A percentile compares a stretch with the other conserved stretches of the same genome.
These are phyloP conservation scores for Eucalyptus cloeziana DNA, from an alignment of 345 rosid genomes.

Conservation along the genomic window DNA sequence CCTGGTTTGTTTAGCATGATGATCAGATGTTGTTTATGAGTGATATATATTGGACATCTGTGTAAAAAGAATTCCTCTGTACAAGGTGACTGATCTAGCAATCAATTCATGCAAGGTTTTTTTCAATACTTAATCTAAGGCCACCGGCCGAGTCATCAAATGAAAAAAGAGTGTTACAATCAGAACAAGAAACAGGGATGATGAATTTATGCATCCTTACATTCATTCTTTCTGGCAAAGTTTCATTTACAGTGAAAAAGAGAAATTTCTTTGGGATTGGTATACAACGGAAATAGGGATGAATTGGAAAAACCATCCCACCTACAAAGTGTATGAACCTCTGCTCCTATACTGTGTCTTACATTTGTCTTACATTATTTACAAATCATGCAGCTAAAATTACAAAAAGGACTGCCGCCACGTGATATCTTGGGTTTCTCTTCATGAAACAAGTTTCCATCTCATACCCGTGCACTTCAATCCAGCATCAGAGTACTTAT, in stretches of 20 bases:
- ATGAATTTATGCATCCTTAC: not conserved
- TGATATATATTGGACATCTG: not conserved
- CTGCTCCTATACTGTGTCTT: not conserved
- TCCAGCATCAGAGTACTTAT: not conserved
- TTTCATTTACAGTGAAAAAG: not conserved
- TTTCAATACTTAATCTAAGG: not conserved
- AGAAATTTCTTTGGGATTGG: not conserved
- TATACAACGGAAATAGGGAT: not conserved
- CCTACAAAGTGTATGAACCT: not conserved
- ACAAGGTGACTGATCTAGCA: not conserved
- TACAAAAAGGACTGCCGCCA: not conserved
- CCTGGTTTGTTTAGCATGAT: not conserved
- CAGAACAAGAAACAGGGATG: not conserved
- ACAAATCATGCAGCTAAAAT: not conserved
- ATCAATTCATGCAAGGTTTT: not conserved
- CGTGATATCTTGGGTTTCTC: not conserved
- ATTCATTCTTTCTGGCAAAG: not conserved
- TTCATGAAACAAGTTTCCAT: not conserved
- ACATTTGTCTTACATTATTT: not conserved
- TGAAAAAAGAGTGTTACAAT: not conserved
- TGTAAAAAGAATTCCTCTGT: not conserved
- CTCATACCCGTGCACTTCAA: not conserved
- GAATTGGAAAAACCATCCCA: not conserved
- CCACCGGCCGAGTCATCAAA: not conserved
- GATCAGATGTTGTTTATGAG: not conserved